Evolutionary conservation across 23 red algal species (phyloP).

Genomic region (Gracilariopsis chorda): DNA sequence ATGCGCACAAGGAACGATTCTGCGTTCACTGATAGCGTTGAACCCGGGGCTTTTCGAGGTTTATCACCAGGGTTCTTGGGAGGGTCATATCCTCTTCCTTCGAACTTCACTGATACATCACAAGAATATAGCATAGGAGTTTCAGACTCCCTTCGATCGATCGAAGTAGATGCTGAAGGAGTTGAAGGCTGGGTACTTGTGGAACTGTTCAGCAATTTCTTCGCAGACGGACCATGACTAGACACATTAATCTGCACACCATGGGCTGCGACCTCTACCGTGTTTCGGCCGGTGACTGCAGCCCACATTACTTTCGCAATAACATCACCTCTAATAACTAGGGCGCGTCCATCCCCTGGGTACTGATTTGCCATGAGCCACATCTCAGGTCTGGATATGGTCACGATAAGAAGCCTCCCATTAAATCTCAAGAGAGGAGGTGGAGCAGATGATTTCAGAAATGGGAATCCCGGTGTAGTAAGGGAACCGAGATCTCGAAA

Average conservation of each 20-base stretch:
- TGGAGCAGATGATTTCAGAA: constrained; percentile 67
- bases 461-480: constrained; percentile 75
- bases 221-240: constrained; percentile 19
- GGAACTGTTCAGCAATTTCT: not conserved
- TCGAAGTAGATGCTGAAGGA: not conserved
- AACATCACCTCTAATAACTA: constrained; percentile 72
- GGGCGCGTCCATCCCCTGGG: constrained; percentile 50
- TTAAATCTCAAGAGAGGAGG: constrained; percentile 63
- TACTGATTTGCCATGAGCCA: constrained; percentile 74
- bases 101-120: constrained; percentile 68
- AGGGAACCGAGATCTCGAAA: constrained; percentile 67
- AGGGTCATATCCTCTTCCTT: constrained; percentile 62
- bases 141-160: constrained; percentile 34
- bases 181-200: not conserved
- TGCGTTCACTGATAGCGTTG: constrained; percentile 61
- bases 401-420: constrained; percentile 64
- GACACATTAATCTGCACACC: constrained; percentile 59
- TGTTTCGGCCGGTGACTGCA: constrained; percentile 56
- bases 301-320: constrained; percentile 79
- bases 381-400: constrained; percentile 71
- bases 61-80: constrained; percentile 31
- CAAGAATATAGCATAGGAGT: constrained; percentile 75
- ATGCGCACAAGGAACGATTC: constrained; percentile 68
- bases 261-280: constrained; percentile 57
- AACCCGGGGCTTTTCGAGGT: constrained; percentile 14